These are phyloP conservation scores for Xylariomycetidae sp. DNA, from an alignment of 2,329 filamentous ascomycete species.

Conservation along the genomic window DNA sequence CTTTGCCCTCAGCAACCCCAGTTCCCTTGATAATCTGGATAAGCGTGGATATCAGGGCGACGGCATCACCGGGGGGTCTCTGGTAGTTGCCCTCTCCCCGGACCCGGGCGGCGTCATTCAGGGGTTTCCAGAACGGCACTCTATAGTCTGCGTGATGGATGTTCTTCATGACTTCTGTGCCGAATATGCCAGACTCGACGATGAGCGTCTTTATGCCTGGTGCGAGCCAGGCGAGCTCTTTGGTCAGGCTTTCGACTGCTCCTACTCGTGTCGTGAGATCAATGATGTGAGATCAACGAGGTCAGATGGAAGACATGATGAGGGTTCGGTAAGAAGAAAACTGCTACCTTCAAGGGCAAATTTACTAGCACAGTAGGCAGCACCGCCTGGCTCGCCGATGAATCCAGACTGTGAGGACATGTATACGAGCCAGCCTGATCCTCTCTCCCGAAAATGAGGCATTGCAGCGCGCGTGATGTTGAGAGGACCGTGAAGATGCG, in stretches of 20 bases:
- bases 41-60: slow-evolving; percentile 5
- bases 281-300: neutral
- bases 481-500: slow-evolving; percentile 7
- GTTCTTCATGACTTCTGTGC: slow-evolving; percentile 8
- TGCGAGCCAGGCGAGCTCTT: slow-evolving; percentile 11
- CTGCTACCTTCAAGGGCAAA: slow-evolving; percentile 10
- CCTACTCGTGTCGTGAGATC: slow-evolving; percentile 2
- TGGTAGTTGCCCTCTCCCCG: slow-evolving; percentile 5
- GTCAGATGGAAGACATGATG: neutral
- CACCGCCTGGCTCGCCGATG: slow-evolving; percentile 7
- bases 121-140: slow-evolving; percentile 9
- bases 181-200: slow-evolving; percentile 8
- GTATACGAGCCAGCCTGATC: slow-evolving; percentile 7
- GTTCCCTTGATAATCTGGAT: slow-evolving; percentile 9
- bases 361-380: slow-evolving; percentile 6
- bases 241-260: slow-evolving; percentile 9
- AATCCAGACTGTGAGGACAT: slow-evolving; percentile 10
- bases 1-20: slow-evolving; percentile 1
- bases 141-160: slow-evolving; percentile 2
- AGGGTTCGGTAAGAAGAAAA: too few relatives aligned
- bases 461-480: slow-evolving; percentile 8
- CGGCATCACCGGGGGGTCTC: slow-evolving; percentile 4
- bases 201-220: slow-evolving; percentile 11
- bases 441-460: slow-evolving; percentile 8
- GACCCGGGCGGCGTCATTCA: slow-evolving; percentile 5